Conservation (phyloP, 495 filamentous ascomycete genomes). For the Penicillium canescens region DNA sequence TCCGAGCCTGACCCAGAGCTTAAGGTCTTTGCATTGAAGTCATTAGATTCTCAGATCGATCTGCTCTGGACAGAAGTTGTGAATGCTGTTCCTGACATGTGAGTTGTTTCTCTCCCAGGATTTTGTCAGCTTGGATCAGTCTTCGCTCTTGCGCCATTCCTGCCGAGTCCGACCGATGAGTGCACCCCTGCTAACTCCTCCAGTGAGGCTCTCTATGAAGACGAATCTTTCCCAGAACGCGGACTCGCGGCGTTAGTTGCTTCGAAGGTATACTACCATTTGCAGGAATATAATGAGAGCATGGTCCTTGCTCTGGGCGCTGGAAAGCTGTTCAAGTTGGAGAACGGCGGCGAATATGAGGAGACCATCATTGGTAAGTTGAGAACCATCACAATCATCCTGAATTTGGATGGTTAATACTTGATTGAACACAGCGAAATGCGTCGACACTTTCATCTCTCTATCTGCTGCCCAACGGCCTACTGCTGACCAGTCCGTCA, state of each 20-base stretch:
- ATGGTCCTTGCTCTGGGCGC: slow-evolving; percentile 97
- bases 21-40: slow-evolving; percentile 89
- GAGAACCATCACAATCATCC: background rate
- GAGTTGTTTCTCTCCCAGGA: slow-evolving; percentile 34
- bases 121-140: background rate
- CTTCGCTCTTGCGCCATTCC: slow-evolving; percentile 4
- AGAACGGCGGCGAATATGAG: slow-evolving; percentile 91
- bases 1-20: slow-evolving; percentile 92
- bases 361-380: slow-evolving; percentile 85
- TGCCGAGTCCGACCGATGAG: slow-evolving; percentile 2
- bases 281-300: slow-evolving; percentile 98
- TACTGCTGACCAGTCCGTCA: slow-evolving; percentile 55
- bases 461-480: slow-evolving; percentile 72
- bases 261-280: slow-evolving; percentile 97
- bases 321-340: slow-evolving; percentile 91
- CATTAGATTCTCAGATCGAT: slow-evolving; percentile 92
- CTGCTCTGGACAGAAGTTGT: slow-evolving; percentile 97
- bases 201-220: slow-evolving; percentile 97
- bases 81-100: slow-evolving; percentile 90
- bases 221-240: slow-evolving; percentile 90
- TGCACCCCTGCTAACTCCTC: slow-evolving; percentile 19
- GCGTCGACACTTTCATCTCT: slow-evolving; percentile 95
- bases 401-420: background rate
- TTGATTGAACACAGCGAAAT: slow-evolving; percentile 64
- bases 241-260: slow-evolving; percentile 92